Evolutionary conservation across 1,139 yeast genomes (phyloP), one percentile per base, ranked within the genome.

Genomic region (Diutina pseudorugosa): DNA sequence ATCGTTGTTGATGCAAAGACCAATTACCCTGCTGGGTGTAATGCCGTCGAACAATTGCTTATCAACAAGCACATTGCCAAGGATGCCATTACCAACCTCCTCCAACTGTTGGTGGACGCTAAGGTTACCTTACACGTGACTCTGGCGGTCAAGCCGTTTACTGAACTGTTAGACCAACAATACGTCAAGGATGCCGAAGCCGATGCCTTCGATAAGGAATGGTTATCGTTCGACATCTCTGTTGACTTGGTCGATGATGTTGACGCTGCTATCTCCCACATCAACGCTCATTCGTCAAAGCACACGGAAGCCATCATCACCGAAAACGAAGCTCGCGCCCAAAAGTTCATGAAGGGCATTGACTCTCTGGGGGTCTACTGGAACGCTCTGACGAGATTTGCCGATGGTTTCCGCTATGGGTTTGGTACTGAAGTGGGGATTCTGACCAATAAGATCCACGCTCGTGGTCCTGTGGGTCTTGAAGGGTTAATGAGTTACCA

Each of bases 371-470:
- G 98, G 54, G 96, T 93, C n/a, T 94, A 89, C 71, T 91, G 98
- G 97, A 94, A 94, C 64, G 91, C 95, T 52, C 86, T 96, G 9
- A 89, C 98, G 2, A 77, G 99, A 63, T 94, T 94, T 69, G 98
- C 98, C 9, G 99, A 94, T 68, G 99, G 99, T 1, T 93, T 89
- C 74, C 80, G 98, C 65, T 94, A 90, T 64, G 99, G 99, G 0
- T 93, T 94, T 65, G 99, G 99, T 52, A 85, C 98, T 8, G 99
- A 94, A 67, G 98, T 94, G 30, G 99, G 99, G 44, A 91, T 94
- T 56, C 85, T 96, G 55, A 94, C 98, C 50, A 90, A 91, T 64
- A 93, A 93, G 66, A 89, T 94, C 58, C 98, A 94, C 65, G 96
- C 98, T 14, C 79, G 98, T 61, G 99, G 99, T 0, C 99, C 98